Percentiles rank a stretch among this genome's conserved stretches.
phyloP scores from a whole-genome alignment of 2,329 filamentous ascomycete genomes.

The Aureobasidium sp. region DNA sequence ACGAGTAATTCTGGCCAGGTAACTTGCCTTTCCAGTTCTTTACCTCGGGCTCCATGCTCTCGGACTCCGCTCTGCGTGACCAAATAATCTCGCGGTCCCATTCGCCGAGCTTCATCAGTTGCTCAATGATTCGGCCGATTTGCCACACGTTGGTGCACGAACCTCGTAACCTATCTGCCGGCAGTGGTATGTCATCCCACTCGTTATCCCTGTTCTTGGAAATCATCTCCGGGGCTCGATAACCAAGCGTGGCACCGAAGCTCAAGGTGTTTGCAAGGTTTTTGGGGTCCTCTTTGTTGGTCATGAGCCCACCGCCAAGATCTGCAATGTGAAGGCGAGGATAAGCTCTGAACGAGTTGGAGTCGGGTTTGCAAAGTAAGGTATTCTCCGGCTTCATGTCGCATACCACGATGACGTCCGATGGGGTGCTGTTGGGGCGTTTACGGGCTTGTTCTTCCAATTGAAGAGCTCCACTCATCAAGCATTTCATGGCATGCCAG shows the following conservation, averaged over 20 bases:
- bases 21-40: background rate
- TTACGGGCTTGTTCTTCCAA: background rate
- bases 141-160: background rate
- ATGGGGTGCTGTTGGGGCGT: background rate
- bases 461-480: background rate
- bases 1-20: background rate
- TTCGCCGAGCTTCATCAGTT: conserved; percentile 1
- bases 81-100: too few relatives aligned
- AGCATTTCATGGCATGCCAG: conserved; percentile 1
- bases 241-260: background rate
- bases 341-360: background rate
- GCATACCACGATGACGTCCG: background rate
- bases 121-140: background rate
- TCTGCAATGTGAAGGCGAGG: background rate
- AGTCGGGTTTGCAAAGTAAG: background rate
- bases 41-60: background rate
- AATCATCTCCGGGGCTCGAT: background rate
- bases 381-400: conserved; percentile 1
- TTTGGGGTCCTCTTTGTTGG: background rate
- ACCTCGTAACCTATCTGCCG: background rate
- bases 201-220: too few relatives aligned
- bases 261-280: background rate
- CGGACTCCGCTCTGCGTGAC: background rate
- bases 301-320: background rate
- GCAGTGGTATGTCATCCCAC: background rate